phyloP scores from a whole-genome alignment of 2,329 filamentous ascomycete species.

The Apiospora malaysiana region DNA sequence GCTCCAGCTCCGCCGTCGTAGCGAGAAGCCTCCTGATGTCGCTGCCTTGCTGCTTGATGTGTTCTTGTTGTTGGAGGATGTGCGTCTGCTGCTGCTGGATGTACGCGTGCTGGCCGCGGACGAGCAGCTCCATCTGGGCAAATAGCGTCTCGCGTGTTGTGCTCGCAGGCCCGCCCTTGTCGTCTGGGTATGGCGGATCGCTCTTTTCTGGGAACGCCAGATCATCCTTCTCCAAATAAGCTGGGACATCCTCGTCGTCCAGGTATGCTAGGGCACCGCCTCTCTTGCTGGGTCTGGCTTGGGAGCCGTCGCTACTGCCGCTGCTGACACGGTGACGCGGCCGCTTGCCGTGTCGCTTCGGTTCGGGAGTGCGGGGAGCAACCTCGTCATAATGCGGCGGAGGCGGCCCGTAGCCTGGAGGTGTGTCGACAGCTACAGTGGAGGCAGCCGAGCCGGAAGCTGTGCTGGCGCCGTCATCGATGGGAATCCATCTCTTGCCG shows the following conservation, averaged over 20 bases:
- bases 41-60: neutral
- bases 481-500: neutral
- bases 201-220: too few species aligned
- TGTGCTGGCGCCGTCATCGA: conserved; percentile 11
- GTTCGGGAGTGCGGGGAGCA: neutral
- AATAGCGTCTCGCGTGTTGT: neutral
- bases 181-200: neutral
- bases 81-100: conserved; percentile 4
- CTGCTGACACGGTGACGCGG: conserved; percentile 4
- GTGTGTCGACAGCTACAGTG: conserved; percentile 6
- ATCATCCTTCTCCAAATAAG: too few species aligned
- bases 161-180: neutral
- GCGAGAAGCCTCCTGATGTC: neutral
- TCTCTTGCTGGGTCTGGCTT: conserved; percentile 14
- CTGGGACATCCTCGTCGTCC: too few species aligned
- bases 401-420: conserved; percentile 1
- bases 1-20: neutral
- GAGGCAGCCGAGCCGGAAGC: conserved; percentile 15
- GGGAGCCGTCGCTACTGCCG: neutral
- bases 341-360: conserved; percentile 1
- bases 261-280: neutral
- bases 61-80: conserved; percentile 6
- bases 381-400: conserved; percentile 12
- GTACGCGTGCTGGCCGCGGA: neutral
- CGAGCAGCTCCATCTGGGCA: neutral